Conservation (phyloP, 2,329 filamentous ascomycete species). For the Exserohilum turcica region DNA sequence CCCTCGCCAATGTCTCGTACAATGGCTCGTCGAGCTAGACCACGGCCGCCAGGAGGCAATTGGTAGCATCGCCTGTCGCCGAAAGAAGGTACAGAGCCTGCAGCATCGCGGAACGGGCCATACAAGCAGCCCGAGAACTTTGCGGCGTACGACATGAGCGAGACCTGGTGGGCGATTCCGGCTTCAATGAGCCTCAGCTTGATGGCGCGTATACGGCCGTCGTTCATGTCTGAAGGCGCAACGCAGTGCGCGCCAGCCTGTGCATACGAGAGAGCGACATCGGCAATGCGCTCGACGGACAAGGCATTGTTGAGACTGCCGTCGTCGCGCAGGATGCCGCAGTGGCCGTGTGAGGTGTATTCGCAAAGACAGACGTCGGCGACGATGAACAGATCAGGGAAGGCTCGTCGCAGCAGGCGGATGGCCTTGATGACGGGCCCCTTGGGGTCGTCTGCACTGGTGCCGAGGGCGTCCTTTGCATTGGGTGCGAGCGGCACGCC, state of each 20-base stretch:
- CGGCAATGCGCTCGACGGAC: conserved; percentile 91
- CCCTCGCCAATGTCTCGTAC: conserved; percentile 88
- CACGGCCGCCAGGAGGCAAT: conserved; percentile 87
- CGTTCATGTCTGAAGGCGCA: conserved; percentile 98
- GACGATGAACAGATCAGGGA: conserved; percentile 89
- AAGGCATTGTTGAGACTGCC: conserved; percentile 90
- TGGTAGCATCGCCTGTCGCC: conserved; percentile 97
- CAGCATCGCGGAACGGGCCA: conserved; percentile 95
- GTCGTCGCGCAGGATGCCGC: conserved; percentile 92
- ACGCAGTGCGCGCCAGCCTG: conserved; percentile 94
- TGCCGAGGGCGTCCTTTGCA: conserved; percentile 89
- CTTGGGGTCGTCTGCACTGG: conserved; percentile 86
- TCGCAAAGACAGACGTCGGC: conserved; percentile 97
- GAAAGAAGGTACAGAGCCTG: conserved; percentile 87
- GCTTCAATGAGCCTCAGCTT: conserved; percentile 97
- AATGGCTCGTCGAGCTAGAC: conserved; percentile 89
- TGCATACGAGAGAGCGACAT: conserved; percentile 98
- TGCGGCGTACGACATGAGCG: conserved; percentile 97
- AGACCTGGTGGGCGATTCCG: conserved; percentile 85
- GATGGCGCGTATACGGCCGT: conserved; percentile 94
- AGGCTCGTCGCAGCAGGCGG: conserved; percentile 78
- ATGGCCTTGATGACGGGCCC: conserved; percentile 91
- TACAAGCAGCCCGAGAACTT: conserved; percentile 98
- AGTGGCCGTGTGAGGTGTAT: conserved; percentile 97
- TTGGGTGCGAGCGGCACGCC: conserved; percentile 83